Base-by-base conservation (phyloP, 1,139 yeast species). In the Zygoascus hellenicus region DNA sequence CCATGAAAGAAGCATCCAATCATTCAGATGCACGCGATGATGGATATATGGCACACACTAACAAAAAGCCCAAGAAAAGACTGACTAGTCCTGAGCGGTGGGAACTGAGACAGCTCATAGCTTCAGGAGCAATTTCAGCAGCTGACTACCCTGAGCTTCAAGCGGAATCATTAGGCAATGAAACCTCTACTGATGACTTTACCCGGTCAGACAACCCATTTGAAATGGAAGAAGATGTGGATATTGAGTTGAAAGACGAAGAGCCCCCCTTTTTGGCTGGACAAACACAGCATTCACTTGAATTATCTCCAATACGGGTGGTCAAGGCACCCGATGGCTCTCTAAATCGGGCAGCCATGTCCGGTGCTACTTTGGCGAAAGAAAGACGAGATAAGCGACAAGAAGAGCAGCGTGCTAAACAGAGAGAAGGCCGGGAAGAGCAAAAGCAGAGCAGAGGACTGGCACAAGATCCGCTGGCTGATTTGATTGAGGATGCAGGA, bases 21-120 rank as follows among this genome's bases (percentile, higher is more conserved):
- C 55, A 50, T 1, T 77, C 83, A 0, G 96, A 43, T 14, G 48
- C 28, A 16, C 40, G 36, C 2, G 40, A 37, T 9, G 26, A 22
- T 22, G 26, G 26, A 7, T 22, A 22, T 22, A 22, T 22, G 26
- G 26, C 26, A 5, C 16, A 15, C 13, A 15, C n/a, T 14, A 16
- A 26, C 9, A 29, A 35, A 10, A 35, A 40, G 30, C 34, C 48
- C 46, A 38, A 63, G 70, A 72, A 80, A 56, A 68, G 87, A 45
- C 63, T 83, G 34, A 82, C 94, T 0, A 83, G 95, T 0, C 95
- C 95, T 1, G 97, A 90, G 62, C 68, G 90, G 49, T 90, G 96
- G 96, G 97, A 90, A 59, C 75, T 87, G 45, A 72, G 86, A 31
- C 97, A 90, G 59, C 69, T 87, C 31, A 82, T 84, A 32, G 84